Evolutionary conservation across 345 rosid species (phyloP), one percentile per base, ranked within the genome.

Genomic region (Moringa oleifera): DNA sequence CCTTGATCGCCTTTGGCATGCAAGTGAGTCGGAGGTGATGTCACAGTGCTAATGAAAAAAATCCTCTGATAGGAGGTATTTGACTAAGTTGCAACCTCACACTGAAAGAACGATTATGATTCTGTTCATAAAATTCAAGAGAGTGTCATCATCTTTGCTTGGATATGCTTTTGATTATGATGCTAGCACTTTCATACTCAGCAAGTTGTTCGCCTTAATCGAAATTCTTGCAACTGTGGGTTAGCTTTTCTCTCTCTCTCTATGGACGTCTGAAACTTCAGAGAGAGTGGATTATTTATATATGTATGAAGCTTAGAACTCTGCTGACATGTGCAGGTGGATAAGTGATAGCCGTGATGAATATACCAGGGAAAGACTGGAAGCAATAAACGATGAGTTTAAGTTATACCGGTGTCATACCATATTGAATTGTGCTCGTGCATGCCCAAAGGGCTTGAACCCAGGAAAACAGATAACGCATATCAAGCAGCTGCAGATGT

Each of bases 381-480:
- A 83, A n/a, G 96, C 99, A 15, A 76, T 94, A 53, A 72, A 90
- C 22, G 91, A 94, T 6, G 97, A 94, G 68, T 94, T 83, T 68
- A 94, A 94, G 90, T 88, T 94, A 24, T 90, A 94, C 66, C 85
- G 97, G 13, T 94, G 99, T 81, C 96, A 90, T 73, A 86, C 97
- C 18, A 90, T 94, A 65, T 68, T 94, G 95, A 94, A 90, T 67
- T 94, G 99, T 72, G 92, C 97, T 18, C 86, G 88, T 50, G 99
- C 99, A 53, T 94, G 99, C 71, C 99, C 99, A 33, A 94, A 94
- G 67, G 99, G 99, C 16, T 71, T 94, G 81, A 94, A 88, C 74
- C 99, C 99, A 50, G 99, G 96, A 33, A 88, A 88, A 75, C 85
- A 94, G 83, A 94, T 94, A 59, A 31, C 31, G 65, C 75, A 88